These are phyloP conservation scores for Cladosporium sphaerospermum DNA, from an alignment of 2,329 filamentous ascomycete genomes.

Conservation along the genomic window DNA sequence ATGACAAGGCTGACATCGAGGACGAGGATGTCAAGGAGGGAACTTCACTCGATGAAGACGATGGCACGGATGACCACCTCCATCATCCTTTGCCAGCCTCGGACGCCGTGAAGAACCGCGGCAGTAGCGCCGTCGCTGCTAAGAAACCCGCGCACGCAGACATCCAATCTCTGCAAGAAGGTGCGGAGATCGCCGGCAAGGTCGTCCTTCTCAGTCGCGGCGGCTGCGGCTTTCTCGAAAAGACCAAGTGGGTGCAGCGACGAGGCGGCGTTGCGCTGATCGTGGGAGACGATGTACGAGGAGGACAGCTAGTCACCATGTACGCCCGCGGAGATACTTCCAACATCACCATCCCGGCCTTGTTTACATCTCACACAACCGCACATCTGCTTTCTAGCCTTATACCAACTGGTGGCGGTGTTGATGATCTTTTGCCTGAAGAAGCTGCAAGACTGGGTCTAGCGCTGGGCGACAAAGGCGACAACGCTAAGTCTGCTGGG, in stretches of 20 bases:
- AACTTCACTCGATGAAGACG: conserved; percentile 41
- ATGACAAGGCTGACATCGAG: conserved; percentile 1
- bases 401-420: conserved; percentile 62
- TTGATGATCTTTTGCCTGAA: conserved; percentile 55
- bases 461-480: conserved; percentile 19
- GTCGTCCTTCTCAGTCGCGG: conserved; percentile 86
- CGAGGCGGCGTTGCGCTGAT: conserved; percentile 85
- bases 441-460: conserved; percentile 50
- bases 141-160: conserved; percentile 60
- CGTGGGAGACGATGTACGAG: conserved; percentile 86
- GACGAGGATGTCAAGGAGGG: conserved; percentile 11
- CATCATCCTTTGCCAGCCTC: conserved; percentile 52
- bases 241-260: conserved; percentile 93
- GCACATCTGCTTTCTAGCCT: conserved; percentile 87
- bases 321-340: conserved; percentile 95
- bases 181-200: conserved; percentile 87
- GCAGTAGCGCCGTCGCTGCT: conserved; percentile 30
- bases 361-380: conserved; percentile 93
- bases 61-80: conserved; percentile 81
- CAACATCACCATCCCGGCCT: conserved; percentile 85
- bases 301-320: conserved; percentile 90
- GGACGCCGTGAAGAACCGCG: conserved; percentile 30
- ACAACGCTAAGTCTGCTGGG: conserved; percentile 11
- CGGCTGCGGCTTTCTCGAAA: conserved; percentile 93
- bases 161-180: conserved; percentile 85